Base-by-base conservation (phyloP, 768 basidiomycete genomes). In the Xerocomus spinulosus region DNA sequence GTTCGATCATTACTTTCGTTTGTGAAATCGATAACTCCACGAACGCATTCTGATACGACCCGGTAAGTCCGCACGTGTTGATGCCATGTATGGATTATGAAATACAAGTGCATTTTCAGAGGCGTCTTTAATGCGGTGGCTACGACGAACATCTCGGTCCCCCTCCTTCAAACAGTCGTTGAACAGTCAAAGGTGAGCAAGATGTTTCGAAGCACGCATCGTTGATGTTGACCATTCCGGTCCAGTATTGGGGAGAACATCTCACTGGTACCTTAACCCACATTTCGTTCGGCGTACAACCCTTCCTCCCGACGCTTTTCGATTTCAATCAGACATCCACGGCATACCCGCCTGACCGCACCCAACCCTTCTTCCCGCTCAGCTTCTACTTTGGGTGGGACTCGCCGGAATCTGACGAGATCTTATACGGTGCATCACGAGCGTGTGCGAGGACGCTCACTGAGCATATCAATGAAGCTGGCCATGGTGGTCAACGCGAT, bases 281-380 rank as follows among this genome's bases (percentile, higher is more conserved):
- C 26, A 4, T 56, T 28, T 59, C 57, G 10, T 62, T 62, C 12
- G 51, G 26, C 26, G 26, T 28, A 36, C 2, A 83, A 49, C 77
- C 78, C 3, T 81, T 83, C 71, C 69, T 76, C 0, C 65, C 75
- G 0, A 56, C 62, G 32, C 51, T 74, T 46, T 70, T 72, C 49
- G 48, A 59, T 1, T 73, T 76, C 51, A 69, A 61, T 20, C 42
- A 59, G 34, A 60, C 58, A 2, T 38, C 63, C 0, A 68, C 74
- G 13, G 79, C 78, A 1, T 81, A 73, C 57, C 79, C 79, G 6
- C 72, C 73, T 3, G 48, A 53, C 23, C 74, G 77, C 25, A 38
- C 58, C 2, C 57, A 48, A 5, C 59, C 56, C 18, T 61, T 72
- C 38, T 61, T 69, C 7, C 79, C 78, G 1, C 64, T 76, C 34